These are phyloP conservation scores for Cyclotella kingstonii DNA, from an alignment of 108 stramenopile species.

Conservation along the genomic window DNA sequence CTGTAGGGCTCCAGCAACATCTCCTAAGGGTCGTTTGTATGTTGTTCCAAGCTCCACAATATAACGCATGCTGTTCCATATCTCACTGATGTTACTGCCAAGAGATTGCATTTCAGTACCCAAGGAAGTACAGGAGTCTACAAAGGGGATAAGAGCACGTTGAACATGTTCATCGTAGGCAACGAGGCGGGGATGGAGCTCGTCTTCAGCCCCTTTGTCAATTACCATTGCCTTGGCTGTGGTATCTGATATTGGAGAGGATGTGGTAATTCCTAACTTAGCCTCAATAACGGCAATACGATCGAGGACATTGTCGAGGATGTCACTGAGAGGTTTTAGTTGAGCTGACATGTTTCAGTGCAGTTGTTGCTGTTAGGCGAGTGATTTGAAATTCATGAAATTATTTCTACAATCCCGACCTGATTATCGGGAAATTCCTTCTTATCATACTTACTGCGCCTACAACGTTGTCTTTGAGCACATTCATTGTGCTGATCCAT, in stretches of 20 bases:
- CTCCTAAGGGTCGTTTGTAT: constrained; percentile 54
- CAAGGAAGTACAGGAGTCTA: constrained; percentile 65
- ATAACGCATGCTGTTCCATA: constrained; percentile 60
- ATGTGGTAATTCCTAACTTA: constrained; percentile 29
- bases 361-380: not conserved
- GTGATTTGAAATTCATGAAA: not conserved
- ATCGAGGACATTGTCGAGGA: constrained; percentile 34
- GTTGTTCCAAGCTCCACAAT: constrained; percentile 63
- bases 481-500: constrained; percentile 1
- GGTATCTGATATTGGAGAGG: not conserved
- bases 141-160: constrained; percentile 57
- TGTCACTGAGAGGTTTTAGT: constrained; percentile 31
- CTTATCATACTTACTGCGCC: no score
- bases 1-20: constrained; percentile 39
- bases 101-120: constrained; percentile 54
- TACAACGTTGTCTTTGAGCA: no score
- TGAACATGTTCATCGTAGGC: constrained; percentile 73
- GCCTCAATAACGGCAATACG: constrained; percentile 33
- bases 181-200: constrained; percentile 50
- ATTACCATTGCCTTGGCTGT: constrained; percentile 14
- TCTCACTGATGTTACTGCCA: constrained; percentile 46
- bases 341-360: constrained; percentile 25
- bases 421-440: no score
- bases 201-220: constrained; percentile 49
- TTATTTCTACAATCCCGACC: not conserved